These are phyloP conservation scores for Phlebiopsis flavidoalba DNA, from an alignment of 768 basidiomycete species.

Conservation along the genomic window DNA sequence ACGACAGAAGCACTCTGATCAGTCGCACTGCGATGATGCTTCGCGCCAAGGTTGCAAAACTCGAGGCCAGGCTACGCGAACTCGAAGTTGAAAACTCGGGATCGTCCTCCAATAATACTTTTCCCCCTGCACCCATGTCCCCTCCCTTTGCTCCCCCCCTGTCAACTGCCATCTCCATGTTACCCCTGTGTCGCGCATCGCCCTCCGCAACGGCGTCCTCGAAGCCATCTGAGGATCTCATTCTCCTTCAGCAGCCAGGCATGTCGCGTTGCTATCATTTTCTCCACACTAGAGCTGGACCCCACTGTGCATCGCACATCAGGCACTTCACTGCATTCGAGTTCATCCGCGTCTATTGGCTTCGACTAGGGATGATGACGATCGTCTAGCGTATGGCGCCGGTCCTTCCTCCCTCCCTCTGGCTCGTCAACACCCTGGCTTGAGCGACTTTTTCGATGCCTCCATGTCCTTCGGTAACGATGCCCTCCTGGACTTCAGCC, in stretches of 20 bases:
- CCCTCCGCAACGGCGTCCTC: background rate
- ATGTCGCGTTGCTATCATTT: background rate
- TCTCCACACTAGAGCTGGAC: background rate
- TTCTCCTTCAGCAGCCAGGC: conserved; percentile 6
- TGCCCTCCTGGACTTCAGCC: background rate
- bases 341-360: conserved; percentile 4
- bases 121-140: conserved; percentile 18
- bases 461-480: conserved; percentile 6
- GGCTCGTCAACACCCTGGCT: conserved; percentile 8
- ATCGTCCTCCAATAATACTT: conserved; percentile 20
- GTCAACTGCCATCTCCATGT: too few species aligned
- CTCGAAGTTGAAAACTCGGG: conserved; percentile 37
- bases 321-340: conserved; percentile 3
- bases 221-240: conserved; percentile 1
- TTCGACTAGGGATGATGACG: conserved; percentile 6
- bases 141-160: conserved; percentile 15
- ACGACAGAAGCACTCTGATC: conserved; percentile 54
- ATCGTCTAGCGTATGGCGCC: background rate
- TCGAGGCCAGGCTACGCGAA: conserved; percentile 50
- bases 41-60: conserved; percentile 47
- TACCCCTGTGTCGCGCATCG: conserved; percentile 6
- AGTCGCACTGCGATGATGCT: conserved; percentile 52
- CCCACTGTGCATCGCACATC: background rate
- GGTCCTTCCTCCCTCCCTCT: background rate
- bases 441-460: conserved; percentile 6